Evolutionary conservation across 148 eudicot genomes (phyloP).

Genomic region (Drosera capensis): DNA sequence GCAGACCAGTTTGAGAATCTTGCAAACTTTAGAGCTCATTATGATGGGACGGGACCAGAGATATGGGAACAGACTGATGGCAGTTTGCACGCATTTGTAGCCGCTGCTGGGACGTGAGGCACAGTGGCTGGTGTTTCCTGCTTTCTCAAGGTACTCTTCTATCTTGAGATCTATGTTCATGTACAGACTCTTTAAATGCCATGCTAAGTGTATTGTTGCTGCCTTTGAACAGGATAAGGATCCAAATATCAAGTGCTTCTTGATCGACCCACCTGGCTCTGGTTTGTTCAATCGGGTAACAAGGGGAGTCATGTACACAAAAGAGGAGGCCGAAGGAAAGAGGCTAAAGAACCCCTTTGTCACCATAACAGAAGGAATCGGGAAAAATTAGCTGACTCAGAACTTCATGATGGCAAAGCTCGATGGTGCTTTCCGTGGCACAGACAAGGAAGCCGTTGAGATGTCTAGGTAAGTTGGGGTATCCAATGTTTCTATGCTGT

Average conservation of each 20-base stretch:
- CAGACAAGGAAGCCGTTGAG: conserved; percentile 92
- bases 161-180: not conserved
- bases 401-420: conserved; percentile 78
- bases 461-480: conserved; percentile 97
- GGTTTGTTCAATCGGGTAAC: conserved; percentile 92
- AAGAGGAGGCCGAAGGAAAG: conserved; percentile 95
- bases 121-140: conserved; percentile 80
- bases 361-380: conserved; percentile 91
- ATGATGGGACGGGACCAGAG: conserved; percentile 93
- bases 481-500: no score
- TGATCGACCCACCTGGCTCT: conserved; percentile 93
- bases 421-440: conserved; percentile 90
- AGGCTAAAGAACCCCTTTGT: conserved; percentile 89
- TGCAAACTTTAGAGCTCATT: conserved; percentile 82
- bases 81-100: conserved; percentile 71
- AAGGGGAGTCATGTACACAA: conserved; percentile 93
- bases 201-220: not conserved
- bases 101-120: conserved; percentile 97
- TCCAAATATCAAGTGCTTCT: conserved; percentile 55
- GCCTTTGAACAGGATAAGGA: conserved; percentile 75
- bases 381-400: conserved; percentile 74
- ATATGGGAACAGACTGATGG: conserved; percentile 87
- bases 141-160: conserved; percentile 51
- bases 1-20: conserved; percentile 96
- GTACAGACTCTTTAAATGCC: not conserved